These are phyloP conservation scores for Globisporangium abappressorium DNA, from an alignment of 352 stramenopile genomes.

Conservation along the genomic window DNA sequence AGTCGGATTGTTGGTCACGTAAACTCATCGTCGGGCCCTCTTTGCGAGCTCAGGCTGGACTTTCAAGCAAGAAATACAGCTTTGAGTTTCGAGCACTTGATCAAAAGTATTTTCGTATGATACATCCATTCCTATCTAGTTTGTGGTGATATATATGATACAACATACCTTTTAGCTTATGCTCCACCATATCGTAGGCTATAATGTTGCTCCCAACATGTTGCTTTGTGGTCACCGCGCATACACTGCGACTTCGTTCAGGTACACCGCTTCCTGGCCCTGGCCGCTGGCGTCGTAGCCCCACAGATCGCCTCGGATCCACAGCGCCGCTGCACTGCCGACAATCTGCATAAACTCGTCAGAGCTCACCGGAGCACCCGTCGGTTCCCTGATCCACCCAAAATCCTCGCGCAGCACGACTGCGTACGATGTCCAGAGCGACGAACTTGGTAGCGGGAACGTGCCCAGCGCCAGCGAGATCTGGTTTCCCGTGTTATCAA, in stretches of 20 bases:
- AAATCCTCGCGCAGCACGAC: slow-evolving; percentile 73
- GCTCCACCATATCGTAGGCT: no score
- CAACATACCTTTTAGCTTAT: no score
- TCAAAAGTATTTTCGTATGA: no score
- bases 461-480: slow-evolving; percentile 49
- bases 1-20: no score
- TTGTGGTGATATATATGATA: no score
- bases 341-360: slow-evolving; percentile 36
- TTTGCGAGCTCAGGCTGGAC: no score
- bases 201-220: no score
- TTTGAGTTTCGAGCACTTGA: no score
- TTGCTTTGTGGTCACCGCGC: slow-evolving; percentile 22
- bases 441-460: slow-evolving; percentile 41
- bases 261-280: slow-evolving; percentile 71
- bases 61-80: no score
- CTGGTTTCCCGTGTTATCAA: slow-evolving; percentile 23
- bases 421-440: slow-evolving; percentile 62
- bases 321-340: slow-evolving; percentile 30
- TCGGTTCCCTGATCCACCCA: slow-evolving; percentile 62
- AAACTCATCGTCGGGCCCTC: no score
- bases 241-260: slow-evolving; percentile 61
- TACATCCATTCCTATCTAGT: no score
- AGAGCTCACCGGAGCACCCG: slow-evolving; percentile 25
- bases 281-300: slow-evolving; percentile 34
- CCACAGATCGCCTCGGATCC: slow-evolving; percentile 72